phyloP scores from a whole-genome alignment of 768 basidiomycete genomes.

The Suillus americanus region DNA sequence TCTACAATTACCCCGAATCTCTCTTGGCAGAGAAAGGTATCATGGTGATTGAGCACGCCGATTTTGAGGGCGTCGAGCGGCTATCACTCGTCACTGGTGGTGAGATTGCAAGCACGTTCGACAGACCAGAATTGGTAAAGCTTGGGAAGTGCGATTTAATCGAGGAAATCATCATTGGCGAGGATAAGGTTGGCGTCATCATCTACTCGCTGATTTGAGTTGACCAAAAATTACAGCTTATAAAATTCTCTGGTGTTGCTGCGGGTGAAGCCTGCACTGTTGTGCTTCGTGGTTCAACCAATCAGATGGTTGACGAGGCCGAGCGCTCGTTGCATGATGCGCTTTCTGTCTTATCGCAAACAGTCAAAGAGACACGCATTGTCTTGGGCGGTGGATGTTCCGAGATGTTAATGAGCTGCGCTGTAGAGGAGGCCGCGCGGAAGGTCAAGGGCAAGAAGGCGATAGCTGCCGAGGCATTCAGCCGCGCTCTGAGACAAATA shows the following conservation, averaged over 20 bases:
- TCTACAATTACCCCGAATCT: constrained; percentile 99
- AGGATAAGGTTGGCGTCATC: constrained; percentile 79
- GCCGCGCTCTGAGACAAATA: constrained; percentile 86
- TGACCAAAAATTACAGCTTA: constrained; percentile 56
- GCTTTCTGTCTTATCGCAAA: constrained; percentile 94
- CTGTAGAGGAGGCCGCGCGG: constrained; percentile 85
- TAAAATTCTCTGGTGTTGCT: constrained; percentile 99
- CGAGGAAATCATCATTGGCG: constrained; percentile 99
- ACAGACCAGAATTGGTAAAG: constrained; percentile 87
- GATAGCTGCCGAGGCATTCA: constrained; percentile 91
- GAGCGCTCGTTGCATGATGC: constrained; percentile 98
- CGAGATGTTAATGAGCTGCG: constrained; percentile 97
- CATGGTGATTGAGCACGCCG: constrained; percentile 96
- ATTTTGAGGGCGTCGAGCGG: constrained; percentile 98
- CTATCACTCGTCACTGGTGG: constrained; percentile 95
- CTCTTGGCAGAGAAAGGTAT: constrained; percentile 94
- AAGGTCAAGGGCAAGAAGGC: constrained; percentile 93
- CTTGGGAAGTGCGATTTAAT: constrained; percentile 92
- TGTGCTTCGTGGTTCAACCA: constrained; percentile 94
- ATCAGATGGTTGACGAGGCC: constrained; percentile 99
- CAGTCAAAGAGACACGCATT: constrained; percentile 93
- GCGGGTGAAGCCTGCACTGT: constrained; percentile 99
- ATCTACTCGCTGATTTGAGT: neutral
- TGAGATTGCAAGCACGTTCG: constrained; percentile 96
- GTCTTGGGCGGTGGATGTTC: constrained; percentile 96